Evolutionary conservation across 164 flowering plant genomes (phyloP), one percentile per base, ranked within the genome.

Genomic region (Magnolia officinalis): DNA sequence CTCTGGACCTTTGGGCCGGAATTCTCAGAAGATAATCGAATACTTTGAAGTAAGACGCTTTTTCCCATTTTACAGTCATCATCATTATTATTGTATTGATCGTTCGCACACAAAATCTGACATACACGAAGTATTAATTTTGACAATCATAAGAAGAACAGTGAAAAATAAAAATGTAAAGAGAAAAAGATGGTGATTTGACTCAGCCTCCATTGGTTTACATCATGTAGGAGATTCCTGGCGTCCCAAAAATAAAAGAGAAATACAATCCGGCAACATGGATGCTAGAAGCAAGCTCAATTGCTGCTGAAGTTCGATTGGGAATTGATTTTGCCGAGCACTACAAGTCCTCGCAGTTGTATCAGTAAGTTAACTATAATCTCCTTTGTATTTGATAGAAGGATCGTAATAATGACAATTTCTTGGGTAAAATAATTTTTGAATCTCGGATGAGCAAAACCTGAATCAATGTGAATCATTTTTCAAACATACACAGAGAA

Each of bases 281-380:
- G 99, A 96, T 96, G 99, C 85, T 96, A 0, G 99, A 94, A 87
- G 98, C 83, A 61, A 94, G 93, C 89, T 96, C 99, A 6, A 78
- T 87, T 50, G 89, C 92, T 49, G 88, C 90, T 52, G 99, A 96
- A 84, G 83, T 82, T 49, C 77, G 88, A 61, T 90, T 92, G 0
- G 86, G 84, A 63, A 90, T 92, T 55, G 99, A 96, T 85, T 96
- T 96, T 68, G 95, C 99, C 2, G 92, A 92, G 72, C 72, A 84
- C 83, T 92, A 89, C 83, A 88, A 82, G 78, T 82, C 92, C 72
- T 90, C 99, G 70, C 11, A 91, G 59, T 82, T 91, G 81, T 74
- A 81, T 77, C 89, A 91, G 99, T 96, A 88, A 86, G 97, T 85
- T 0, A 70, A 23, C 52, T 29, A 23, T 21, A 50, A 2, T 18